Evolutionary conservation across 805 yeast species (phyloP).

Genomic region (Candida dajiaensis): DNA sequence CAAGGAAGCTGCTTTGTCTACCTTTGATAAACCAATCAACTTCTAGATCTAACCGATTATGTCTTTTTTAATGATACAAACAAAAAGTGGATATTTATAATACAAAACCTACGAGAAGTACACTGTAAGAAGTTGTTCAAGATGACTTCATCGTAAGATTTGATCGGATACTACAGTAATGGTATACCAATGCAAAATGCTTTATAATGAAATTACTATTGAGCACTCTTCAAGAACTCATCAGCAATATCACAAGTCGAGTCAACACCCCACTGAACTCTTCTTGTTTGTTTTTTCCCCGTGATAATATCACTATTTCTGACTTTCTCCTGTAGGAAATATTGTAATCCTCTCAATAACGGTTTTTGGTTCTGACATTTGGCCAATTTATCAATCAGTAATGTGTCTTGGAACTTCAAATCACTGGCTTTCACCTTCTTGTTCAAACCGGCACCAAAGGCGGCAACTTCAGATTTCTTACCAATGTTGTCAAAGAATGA

Average conservation of each 20-base stretch:
- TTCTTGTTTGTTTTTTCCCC: conserved; percentile 47
- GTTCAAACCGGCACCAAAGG: conserved; percentile 24
- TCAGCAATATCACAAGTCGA: conserved; percentile 48
- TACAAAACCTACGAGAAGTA: background rate
- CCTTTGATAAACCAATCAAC: conserved; percentile 89
- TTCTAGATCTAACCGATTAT: conserved; percentile 35
- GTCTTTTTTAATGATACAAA: background rate
- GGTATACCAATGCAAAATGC: too few species aligned
- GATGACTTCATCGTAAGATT: too few species aligned
- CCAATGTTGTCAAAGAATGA: conserved; percentile 61
- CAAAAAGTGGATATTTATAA: background rate
- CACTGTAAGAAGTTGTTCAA: too few species aligned
- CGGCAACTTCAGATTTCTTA: conserved; percentile 46
- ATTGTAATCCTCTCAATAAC: conserved; percentile 61
- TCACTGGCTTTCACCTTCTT: conserved; percentile 30
- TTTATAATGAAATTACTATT: background rate
- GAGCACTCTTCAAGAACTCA: conserved; percentile 29
- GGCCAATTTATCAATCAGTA: conserved; percentile 41
- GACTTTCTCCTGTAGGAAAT: conserved; percentile 46
- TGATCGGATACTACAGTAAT: too few species aligned
- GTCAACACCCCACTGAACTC: conserved; percentile 65
- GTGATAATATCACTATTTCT: conserved; percentile 39
- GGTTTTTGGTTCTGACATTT: conserved; percentile 54
- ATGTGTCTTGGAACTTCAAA: conserved; percentile 39
- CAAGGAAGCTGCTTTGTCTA: conserved; percentile 95